phyloP scores from a whole-genome alignment of 768 basidiomycete genomes.

The Phanerochaete carnosa region DNA sequence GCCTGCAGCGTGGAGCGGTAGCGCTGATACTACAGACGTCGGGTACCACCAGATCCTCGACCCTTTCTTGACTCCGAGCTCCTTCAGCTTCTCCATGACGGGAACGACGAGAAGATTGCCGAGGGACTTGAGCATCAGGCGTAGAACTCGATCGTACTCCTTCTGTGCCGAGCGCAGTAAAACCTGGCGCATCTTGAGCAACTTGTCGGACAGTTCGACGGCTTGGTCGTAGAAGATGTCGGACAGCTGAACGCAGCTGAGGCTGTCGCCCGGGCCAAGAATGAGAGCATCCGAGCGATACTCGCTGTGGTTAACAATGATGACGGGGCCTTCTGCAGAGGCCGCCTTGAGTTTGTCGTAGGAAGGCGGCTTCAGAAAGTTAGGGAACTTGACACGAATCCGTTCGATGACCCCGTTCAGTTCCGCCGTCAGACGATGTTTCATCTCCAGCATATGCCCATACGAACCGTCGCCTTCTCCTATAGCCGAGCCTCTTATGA shows the following conservation, averaged over 20 bases:
- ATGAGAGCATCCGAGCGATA: constrained; percentile 37
- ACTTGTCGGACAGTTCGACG: background rate
- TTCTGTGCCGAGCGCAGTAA: background rate
- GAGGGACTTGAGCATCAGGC: background rate
- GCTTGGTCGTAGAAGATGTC: background rate
- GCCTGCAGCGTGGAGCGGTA: constrained; percentile 34
- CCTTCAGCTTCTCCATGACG: background rate
- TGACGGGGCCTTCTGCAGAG: constrained; percentile 31
- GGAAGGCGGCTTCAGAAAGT: constrained; percentile 20
- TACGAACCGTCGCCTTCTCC: background rate
- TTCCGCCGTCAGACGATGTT: constrained; percentile 6
- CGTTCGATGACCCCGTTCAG: constrained; percentile 17
- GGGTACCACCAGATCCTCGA: constrained; percentile 25
- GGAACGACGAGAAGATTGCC: constrained; percentile 1
- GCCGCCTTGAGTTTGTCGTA: constrained; percentile 27
- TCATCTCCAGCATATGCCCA: background rate
- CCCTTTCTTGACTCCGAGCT: background rate
- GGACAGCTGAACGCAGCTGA: constrained; percentile 5
- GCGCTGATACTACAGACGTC: constrained; percentile 25
- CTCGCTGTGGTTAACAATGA: constrained; percentile 32
- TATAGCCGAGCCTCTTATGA: background rate
- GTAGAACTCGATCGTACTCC: background rate
- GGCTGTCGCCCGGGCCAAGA: constrained; percentile 5
- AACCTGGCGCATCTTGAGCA: background rate
- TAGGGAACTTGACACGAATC: constrained; percentile 18